These are phyloP conservation scores for Camelina hispida DNA, from an alignment of 345 rosid genomes.

Conservation along the genomic window DNA sequence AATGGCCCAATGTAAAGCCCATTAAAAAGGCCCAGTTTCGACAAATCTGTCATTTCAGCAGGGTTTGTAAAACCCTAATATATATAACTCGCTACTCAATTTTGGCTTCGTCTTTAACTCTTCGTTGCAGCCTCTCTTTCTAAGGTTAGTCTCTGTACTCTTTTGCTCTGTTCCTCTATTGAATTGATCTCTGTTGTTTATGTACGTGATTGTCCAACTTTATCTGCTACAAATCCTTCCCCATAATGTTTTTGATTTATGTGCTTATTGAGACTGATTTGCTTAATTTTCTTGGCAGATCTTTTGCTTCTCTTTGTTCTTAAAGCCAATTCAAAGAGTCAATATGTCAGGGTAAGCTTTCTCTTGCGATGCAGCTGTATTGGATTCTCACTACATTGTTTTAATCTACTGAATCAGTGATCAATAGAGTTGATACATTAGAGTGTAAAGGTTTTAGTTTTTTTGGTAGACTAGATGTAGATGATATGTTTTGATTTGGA, in stretches of 20 bases:
- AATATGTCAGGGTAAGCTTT: constrained; percentile 46
- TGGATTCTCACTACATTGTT: not conserved
- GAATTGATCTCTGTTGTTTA: not conserved
- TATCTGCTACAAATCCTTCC: not conserved
- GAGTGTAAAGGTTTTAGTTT: not conserved
- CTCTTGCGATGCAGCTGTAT: not conserved
- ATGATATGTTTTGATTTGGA: not conserved
- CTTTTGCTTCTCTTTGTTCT: not conserved
- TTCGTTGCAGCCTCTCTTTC: constrained; percentile 31
- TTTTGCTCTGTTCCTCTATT: not conserved
- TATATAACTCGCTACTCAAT: constrained; percentile 27
- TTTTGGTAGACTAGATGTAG: not conserved
- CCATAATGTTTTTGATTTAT: no score
- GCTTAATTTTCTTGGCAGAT: constrained; percentile 22
- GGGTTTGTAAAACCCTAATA: constrained; percentile 44
- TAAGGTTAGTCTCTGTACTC: constrained; percentile 32
- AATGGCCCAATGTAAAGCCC: constrained; percentile 19
- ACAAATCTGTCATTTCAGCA: not conserved
- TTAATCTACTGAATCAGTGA: not conserved
- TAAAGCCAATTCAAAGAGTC: constrained; percentile 20
- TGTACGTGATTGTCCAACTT: not conserved
- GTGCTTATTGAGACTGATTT: not conserved
- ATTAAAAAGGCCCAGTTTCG: not conserved
- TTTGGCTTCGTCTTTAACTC: not conserved
- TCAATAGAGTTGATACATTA: not conserved